Evolutionary conservation across 2,329 filamentous ascomycete genomes (phyloP).

Genomic region (Chaetomiaceae sp.): DNA sequence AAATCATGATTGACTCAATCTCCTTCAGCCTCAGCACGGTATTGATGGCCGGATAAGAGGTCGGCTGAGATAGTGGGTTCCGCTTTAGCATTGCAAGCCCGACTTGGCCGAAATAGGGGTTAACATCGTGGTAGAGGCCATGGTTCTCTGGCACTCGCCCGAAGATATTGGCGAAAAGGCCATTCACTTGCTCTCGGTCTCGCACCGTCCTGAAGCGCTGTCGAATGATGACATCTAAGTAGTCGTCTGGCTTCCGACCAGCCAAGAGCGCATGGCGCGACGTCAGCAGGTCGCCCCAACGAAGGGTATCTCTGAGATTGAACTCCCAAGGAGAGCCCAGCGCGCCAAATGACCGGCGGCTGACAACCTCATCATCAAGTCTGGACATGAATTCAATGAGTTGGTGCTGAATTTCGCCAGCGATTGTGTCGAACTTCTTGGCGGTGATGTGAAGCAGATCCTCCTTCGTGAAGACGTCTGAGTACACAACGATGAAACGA

Average conservation of each 20-base stretch:
- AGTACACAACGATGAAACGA: slow-evolving; percentile 95
- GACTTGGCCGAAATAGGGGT: slow-evolving; percentile 64
- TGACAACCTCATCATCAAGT: slow-evolving; percentile 68
- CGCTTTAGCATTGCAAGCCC: slow-evolving; percentile 69
- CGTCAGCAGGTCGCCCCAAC: slow-evolving; percentile 75
- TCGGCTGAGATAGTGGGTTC: slow-evolving; percentile 50
- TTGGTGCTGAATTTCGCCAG: slow-evolving; percentile 54
- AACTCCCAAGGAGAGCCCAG: slow-evolving; percentile 88
- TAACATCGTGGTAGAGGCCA: slow-evolving; percentile 69
- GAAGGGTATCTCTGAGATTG: slow-evolving; percentile 82
- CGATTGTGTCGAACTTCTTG: slow-evolving; percentile 66
- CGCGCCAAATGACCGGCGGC: slow-evolving; percentile 53
- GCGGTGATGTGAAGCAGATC: slow-evolving; percentile 80
- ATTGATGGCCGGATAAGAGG: slow-evolving; percentile 48
- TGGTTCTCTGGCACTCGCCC: slow-evolving; percentile 48
- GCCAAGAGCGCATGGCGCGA: slow-evolving; percentile 57
- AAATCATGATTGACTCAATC: slow-evolving; percentile 82
- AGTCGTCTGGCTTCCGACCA: slow-evolving; percentile 62
- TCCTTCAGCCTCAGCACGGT: slow-evolving; percentile 58
- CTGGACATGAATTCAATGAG: slow-evolving; percentile 76
- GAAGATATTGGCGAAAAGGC: slow-evolving; percentile 65
- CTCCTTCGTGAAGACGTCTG: slow-evolving; percentile 77
- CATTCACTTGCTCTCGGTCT: slow-evolving; percentile 63
- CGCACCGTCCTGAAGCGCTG: slow-evolving; percentile 74
- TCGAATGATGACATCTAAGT: slow-evolving; percentile 76